These are phyloP conservation scores for Talaromyces sp. DNA, from an alignment of 2,329 filamentous ascomycete genomes.

Conservation along the genomic window DNA sequence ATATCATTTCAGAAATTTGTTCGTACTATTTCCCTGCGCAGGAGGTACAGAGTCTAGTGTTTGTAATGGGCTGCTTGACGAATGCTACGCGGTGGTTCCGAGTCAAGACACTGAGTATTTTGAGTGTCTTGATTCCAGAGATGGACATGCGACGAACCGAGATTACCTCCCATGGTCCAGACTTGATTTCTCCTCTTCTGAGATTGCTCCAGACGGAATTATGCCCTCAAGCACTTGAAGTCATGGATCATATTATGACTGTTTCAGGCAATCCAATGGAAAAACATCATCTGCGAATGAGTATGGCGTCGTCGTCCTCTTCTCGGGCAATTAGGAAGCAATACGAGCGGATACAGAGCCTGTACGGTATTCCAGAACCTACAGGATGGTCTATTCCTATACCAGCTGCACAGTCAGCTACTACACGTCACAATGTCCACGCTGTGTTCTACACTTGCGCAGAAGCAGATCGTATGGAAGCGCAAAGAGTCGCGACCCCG, in stretches of 20 bases:
- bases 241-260: conserved; percentile 91
- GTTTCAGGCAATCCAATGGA: conserved; percentile 91
- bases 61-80: conserved; percentile 84
- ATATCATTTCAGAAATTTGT: conserved; percentile 70
- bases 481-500: conserved; percentile 64
- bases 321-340: conserved; percentile 86
- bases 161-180: conserved; percentile 84
- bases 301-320: conserved; percentile 80
- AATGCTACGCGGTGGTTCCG: conserved; percentile 89
- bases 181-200: conserved; percentile 88
- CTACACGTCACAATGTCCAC: conserved; percentile 87
- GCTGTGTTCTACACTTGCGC: conserved; percentile 94
- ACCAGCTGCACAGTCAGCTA: conserved; percentile 81
- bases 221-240: conserved; percentile 85
- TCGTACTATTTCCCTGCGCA: conserved; percentile 75
- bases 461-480: conserved; percentile 58
- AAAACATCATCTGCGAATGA: conserved; percentile 93
- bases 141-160: conserved; percentile 91
- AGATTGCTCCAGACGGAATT: conserved; percentile 88
- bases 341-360: conserved; percentile 86
- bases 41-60: conserved; percentile 82
- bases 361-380: conserved; percentile 94
- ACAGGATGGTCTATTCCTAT: conserved; percentile 95
- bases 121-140: conserved; percentile 79
- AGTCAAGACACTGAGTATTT: conserved; percentile 84